phyloP scores from a whole-genome alignment of 768 basidiomycete genomes.

The Collybia sordida region DNA sequence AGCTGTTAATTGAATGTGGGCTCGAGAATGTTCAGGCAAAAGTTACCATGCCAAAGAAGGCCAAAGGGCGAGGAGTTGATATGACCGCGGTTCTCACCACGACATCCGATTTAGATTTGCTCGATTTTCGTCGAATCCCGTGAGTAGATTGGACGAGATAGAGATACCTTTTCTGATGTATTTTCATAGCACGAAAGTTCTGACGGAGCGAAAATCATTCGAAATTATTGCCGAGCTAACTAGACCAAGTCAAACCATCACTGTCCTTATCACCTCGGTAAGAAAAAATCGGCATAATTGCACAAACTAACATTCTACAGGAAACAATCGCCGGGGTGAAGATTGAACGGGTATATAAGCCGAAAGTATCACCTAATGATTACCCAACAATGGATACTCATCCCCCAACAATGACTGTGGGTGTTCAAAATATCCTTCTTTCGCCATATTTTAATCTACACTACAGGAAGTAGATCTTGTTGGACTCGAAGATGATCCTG shows the following conservation, averaged over 20 bases:
- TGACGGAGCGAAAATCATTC: slow-evolving; percentile 61
- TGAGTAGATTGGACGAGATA: slow-evolving; percentile 30
- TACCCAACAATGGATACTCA: slow-evolving; percentile 75
- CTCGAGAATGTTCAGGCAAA: slow-evolving; percentile 31
- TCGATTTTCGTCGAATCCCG: slow-evolving; percentile 83
- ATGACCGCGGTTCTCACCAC: slow-evolving; percentile 74
- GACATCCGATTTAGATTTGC: slow-evolving; percentile 70
- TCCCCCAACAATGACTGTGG: slow-evolving; percentile 60
- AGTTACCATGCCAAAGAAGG: slow-evolving; percentile 40
- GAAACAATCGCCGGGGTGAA: slow-evolving; percentile 74
- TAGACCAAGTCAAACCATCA: slow-evolving; percentile 73
- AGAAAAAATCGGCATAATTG: slow-evolving; percentile 7
- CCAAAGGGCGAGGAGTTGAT: slow-evolving; percentile 42
- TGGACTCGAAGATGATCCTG: slow-evolving; percentile 66
- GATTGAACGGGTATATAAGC: slow-evolving; percentile 53
- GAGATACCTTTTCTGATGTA: not conserved
- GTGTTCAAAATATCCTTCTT: slow-evolving; percentile 9
- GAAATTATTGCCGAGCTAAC: slow-evolving; percentile 56
- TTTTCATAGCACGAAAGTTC: slow-evolving; percentile 59
- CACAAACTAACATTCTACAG: slow-evolving; percentile 33
- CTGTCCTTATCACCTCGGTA: slow-evolving; percentile 65
- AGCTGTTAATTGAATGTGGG: slow-evolving; percentile 59
- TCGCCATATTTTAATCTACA: not conserved
- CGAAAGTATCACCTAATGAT: slow-evolving; percentile 46
- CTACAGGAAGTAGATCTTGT: slow-evolving; percentile 62